Conservation (phyloP, 306 rosid species). For the Glycine tomentella region DNA sequence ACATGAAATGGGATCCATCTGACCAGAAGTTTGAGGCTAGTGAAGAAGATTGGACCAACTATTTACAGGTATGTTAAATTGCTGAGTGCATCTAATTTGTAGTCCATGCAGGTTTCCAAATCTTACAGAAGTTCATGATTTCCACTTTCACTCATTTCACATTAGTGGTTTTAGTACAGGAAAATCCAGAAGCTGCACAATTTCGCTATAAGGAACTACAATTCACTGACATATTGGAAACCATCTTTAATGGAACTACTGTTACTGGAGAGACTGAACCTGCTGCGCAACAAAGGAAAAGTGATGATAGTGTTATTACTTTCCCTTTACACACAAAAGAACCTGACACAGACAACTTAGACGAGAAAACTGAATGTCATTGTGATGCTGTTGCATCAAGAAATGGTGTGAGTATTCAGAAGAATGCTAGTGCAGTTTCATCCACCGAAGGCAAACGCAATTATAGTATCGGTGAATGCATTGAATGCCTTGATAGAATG, state of each 20-base stretch:
- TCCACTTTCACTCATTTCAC: slow-evolving; percentile 28
- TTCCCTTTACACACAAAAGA: slow-evolving; percentile 47
- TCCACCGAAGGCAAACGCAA: slow-evolving; percentile 46
- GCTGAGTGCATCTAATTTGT: slow-evolving; percentile 34
- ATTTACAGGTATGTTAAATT: slow-evolving; percentile 57
- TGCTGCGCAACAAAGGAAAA: slow-evolving; percentile 45
- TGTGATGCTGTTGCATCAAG: slow-evolving; percentile 56
- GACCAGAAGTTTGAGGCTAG: slow-evolving; percentile 57
- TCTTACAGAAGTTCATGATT: slow-evolving; percentile 26
- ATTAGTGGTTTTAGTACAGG: slow-evolving; percentile 50
- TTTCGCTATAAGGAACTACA: slow-evolving; percentile 59
- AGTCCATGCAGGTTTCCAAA: slow-evolving; percentile 25
- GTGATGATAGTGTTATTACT: slow-evolving; percentile 48
- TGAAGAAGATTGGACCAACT: slow-evolving; percentile 65
- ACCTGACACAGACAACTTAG: slow-evolving; percentile 40
- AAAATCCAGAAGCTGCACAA: slow-evolving; percentile 63
- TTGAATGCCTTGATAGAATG: slow-evolving; percentile 71
- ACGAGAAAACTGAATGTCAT: slow-evolving; percentile 40
- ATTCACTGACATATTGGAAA: slow-evolving; percentile 47
- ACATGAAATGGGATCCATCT: slow-evolving; percentile 71
- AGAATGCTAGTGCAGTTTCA: slow-evolving; percentile 41
- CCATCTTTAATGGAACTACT: slow-evolving; percentile 52
- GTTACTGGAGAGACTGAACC: slow-evolving; percentile 51
- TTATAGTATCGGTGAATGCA: slow-evolving; percentile 77
- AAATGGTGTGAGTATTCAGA: slow-evolving; percentile 39